Evolutionary conservation across 2,329 filamentous ascomycete species (phyloP).

Genomic region (Nemania serpens): DNA sequence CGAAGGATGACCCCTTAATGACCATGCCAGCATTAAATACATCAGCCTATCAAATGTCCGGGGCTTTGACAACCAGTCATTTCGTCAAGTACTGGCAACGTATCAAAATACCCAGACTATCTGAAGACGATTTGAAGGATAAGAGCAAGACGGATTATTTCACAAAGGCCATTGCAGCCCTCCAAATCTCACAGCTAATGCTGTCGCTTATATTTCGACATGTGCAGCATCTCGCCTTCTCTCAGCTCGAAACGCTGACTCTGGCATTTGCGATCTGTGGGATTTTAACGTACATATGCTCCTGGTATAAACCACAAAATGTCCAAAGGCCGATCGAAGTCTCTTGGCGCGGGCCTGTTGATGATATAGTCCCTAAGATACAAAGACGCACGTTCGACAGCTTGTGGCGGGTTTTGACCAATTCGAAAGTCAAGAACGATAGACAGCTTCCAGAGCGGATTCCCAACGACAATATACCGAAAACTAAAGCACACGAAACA

Average conservation of each 20-base stretch:
- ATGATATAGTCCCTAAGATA: background rate
- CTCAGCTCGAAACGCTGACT: slow-evolving; percentile 16
- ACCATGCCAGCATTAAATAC: background rate
- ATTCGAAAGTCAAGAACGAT: background rate
- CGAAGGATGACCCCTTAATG: background rate
- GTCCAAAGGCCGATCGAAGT: slow-evolving; percentile 4
- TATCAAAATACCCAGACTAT: background rate
- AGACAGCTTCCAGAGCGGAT: background rate
- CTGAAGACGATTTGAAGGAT: slow-evolving; percentile 10
- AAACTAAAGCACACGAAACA: background rate
- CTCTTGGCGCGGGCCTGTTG: background rate
- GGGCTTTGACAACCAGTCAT: slow-evolving; percentile 1
- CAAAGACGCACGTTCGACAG: background rate
- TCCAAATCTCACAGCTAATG: slow-evolving; percentile 11
- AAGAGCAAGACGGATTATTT: slow-evolving; percentile 19
- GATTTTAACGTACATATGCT: slow-evolving; percentile 1
- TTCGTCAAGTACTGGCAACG: background rate
- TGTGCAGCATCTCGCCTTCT: slow-evolving; percentile 1
- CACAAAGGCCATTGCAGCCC: background rate
- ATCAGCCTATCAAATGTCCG: background rate
- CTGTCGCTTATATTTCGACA: slow-evolving; percentile 2
- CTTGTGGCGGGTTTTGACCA: background rate
- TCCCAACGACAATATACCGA: slow-evolving; percentile 15
- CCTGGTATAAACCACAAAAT: slow-evolving; percentile 13
- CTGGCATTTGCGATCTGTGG: slow-evolving; percentile 9